These are phyloP conservation scores for Ustilago shanxiensis DNA, from an alignment of 1,284 basidiomycete genomes.

Conservation along the genomic window DNA sequence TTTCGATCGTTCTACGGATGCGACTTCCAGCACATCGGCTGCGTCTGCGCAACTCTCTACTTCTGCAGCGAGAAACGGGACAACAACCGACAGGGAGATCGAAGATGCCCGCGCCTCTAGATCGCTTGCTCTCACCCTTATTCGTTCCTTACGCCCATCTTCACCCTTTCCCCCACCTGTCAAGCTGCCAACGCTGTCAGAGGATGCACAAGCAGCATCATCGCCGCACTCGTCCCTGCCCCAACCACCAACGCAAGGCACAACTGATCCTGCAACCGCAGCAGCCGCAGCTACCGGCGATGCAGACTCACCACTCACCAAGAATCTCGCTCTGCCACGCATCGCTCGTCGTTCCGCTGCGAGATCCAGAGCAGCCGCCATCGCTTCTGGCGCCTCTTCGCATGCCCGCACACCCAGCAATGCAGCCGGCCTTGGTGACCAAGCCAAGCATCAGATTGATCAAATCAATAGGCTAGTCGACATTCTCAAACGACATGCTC, in stretches of 20 bases:
- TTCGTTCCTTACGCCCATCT: slow-evolving; percentile 37
- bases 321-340: slow-evolving; percentile 28
- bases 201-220: slow-evolving; percentile 9
- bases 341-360: slow-evolving; percentile 42
- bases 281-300: slow-evolving; percentile 5
- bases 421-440: slow-evolving; percentile 51
- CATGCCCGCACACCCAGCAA: slow-evolving; percentile 58
- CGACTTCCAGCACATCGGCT: not conserved
- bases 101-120: slow-evolving; percentile 47
- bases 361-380: slow-evolving; percentile 46
- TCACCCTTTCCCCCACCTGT: slow-evolving; percentile 36
- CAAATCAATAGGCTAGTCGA: slow-evolving; percentile 77
- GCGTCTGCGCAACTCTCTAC: not conserved
- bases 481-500: slow-evolving; percentile 80
- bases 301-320: slow-evolving; percentile 35
- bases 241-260: not conserved
- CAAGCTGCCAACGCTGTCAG: slow-evolving; percentile 33
- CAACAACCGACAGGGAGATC: slow-evolving; percentile 20
- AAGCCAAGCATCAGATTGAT: slow-evolving; percentile 49
- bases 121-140: slow-evolving; percentile 42
- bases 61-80: slow-evolving; percentile 1
- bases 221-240: slow-evolving; percentile 18
- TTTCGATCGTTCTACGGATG: slow-evolving; percentile 19
- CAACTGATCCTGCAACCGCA: slow-evolving; percentile 5
- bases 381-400: slow-evolving; percentile 31